Conservation (phyloP, 2,329 filamentous ascomycete genomes). For the Ilyonectria robusta region DNA sequence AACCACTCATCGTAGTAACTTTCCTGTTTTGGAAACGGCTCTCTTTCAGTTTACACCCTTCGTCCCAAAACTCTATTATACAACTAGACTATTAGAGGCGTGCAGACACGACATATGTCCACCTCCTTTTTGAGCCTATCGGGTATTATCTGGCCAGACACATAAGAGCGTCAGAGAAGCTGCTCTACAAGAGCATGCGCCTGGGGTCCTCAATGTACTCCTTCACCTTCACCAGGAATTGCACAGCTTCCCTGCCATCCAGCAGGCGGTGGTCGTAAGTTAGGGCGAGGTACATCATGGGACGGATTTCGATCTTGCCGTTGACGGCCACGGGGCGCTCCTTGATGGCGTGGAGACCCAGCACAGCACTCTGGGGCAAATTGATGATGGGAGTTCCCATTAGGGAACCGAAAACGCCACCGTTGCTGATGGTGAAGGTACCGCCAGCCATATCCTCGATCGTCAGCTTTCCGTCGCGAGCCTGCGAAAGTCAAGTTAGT, state of each 20-base stretch:
- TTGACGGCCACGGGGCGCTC: constrained; percentile 91
- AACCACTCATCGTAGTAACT: not conserved
- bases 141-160: constrained; percentile 34
- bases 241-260: constrained; percentile 94
- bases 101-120: constrained; percentile 1
- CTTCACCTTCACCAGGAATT: constrained; percentile 97
- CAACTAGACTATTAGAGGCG: constrained; percentile 23
- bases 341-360: constrained; percentile 97
- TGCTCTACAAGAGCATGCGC: constrained; percentile 81
- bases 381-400: constrained; percentile 99
- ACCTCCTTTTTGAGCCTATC: not conserved
- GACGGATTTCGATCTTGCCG: constrained; percentile 93
- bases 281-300: constrained; percentile 99
- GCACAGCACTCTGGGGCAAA: constrained; percentile 90
- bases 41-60: constrained; percentile 5
- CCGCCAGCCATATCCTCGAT: constrained; percentile 99
- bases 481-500: constrained; percentile 59
- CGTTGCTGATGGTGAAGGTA: constrained; percentile 98
- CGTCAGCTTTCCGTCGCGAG: constrained; percentile 94
- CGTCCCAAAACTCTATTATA: constrained; percentile 28
- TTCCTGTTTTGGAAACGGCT: not conserved
- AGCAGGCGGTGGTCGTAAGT: constrained; percentile 98
- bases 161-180: not conserved
- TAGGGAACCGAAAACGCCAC: constrained; percentile 95
- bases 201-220: constrained; percentile 96